Evolutionary conservation across 306 rosid genomes (phyloP), one percentile per base, ranked within the genome.

Genomic region (Cotoneaster glaucophyllus): DNA sequence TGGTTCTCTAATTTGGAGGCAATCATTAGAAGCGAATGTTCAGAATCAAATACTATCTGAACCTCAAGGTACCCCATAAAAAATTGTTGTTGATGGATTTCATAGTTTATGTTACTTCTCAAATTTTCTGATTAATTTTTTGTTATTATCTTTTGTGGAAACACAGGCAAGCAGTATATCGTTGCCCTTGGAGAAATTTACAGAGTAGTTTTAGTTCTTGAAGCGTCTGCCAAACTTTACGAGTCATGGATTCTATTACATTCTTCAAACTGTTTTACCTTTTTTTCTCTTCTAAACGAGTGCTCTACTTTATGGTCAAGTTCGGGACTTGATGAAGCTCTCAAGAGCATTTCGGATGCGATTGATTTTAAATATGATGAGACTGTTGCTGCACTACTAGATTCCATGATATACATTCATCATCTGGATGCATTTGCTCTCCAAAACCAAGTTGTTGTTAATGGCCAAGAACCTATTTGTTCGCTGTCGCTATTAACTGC

Each of bases 121-220:
- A 8, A 56, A n/a, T 56, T 19, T 43, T 31, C 4, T 32, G 29
- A 19, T 26, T 50, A 79, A 18, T 62, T 44, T 26, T 17, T 18
- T 76, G n/a, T 28, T 34, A 22, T 34, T 45, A 56, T 64, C 77
- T 77, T 78, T 71, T 69, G 41, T 65, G n/a, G 39, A 79, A 31
- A 31, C 41, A 53, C 82, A 95, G 98, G 97, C 83, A 80, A 75
- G 81, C 83, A 15, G 43, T 86, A 90, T 79, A 67, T 95, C 64
- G 75, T 71, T 71, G 88, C 97, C 80, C 96, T 95, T 1, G 97
- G 93, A 72, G 98, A 92, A 87, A 87, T 95, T 77, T 92, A 82
- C 86, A 86, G 97, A 77, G 96, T 90, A 70, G 86, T 88, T 69
- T 83, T 82, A 84, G 85, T 90, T 70, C 74, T 95, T 82, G 83